Evolutionary conservation across 1,284 basidiomycete species (phyloP).

Genomic region (Xerocomus nothofagi): DNA sequence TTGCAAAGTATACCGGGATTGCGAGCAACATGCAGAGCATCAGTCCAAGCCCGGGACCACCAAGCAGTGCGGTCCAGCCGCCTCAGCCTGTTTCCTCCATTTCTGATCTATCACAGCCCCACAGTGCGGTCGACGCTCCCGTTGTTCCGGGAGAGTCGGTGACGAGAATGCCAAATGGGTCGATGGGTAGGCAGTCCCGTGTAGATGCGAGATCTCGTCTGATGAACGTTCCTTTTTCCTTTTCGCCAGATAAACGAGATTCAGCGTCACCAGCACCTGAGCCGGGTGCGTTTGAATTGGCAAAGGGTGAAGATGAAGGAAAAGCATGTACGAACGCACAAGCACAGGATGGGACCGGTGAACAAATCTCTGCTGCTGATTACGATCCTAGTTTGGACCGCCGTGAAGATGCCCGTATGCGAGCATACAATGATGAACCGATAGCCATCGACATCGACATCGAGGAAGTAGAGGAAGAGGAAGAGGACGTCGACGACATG

Average conservation of each 20-base stretch:
- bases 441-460: conserved; percentile 46
- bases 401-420: conserved; percentile 75
- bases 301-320: conserved; percentile 58
- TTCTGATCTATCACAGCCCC: conserved; percentile 64
- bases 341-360: conserved; percentile 50
- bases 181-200: conserved; percentile 31
- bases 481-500: conserved; percentile 88
- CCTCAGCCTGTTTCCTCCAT: conserved; percentile 53
- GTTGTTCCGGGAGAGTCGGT: conserved; percentile 13
- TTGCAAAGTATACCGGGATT: conserved; percentile 74
- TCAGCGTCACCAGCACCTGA: conserved; percentile 54
- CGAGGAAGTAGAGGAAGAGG: conserved; percentile 65
- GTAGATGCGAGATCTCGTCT: background rate
- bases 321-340: conserved; percentile 41
- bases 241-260: conserved; percentile 44
- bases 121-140: conserved; percentile 44
- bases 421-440: conserved; percentile 48
- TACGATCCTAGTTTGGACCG: conserved; percentile 89
- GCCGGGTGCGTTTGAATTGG: conserved; percentile 55
- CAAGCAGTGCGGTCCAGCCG: conserved; percentile 72
- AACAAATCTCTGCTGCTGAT: conserved; percentile 86
- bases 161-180: conserved; percentile 21
- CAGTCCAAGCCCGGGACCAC: conserved; percentile 58
- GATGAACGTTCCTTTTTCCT: background rate
- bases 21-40: conserved; percentile 43